These are phyloP conservation scores for Elongisporangium senticosum DNA, from an alignment of 352 stramenopile species.

Conservation along the genomic window DNA sequence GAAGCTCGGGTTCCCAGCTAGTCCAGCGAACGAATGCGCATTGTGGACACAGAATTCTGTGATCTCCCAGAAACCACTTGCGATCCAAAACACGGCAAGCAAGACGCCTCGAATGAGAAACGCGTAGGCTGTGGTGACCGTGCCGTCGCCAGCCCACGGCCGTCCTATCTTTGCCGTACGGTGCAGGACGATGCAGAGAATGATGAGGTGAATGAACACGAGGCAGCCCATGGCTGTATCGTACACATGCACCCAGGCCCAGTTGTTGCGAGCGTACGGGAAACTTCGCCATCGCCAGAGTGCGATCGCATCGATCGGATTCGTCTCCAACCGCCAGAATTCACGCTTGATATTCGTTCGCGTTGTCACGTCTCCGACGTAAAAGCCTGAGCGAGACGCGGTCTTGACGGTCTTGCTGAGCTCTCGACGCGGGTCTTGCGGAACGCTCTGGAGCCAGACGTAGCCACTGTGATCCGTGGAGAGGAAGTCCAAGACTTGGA, in stretches of 20 bases:
- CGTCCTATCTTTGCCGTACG: not conserved
- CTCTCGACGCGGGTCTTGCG: not conserved
- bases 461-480: not conserved
- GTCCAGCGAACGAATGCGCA: not conserved
- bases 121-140: not conserved
- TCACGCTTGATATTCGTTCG: not conserved
- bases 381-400: not conserved
- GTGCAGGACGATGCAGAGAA: not conserved
- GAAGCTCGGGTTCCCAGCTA: not conserved
- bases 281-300: not conserved
- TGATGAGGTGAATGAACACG: not conserved
- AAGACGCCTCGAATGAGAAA: not conserved
- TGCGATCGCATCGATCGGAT: not conserved
- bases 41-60: not conserved
- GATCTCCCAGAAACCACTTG: not conserved
- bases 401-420: not conserved
- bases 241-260: not conserved
- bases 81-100: not conserved
- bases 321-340: not conserved
- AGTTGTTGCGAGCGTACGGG: not conserved
- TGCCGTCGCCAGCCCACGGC: not conserved
- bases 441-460: not conserved
- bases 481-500: not conserved
- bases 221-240: not conserved
- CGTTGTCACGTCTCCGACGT: not conserved